Evolutionary conservation across 176 grass and related monocot genomes (phyloP), one percentile per base, ranked within the genome.

Genomic region (Aechmea fasciata): DNA sequence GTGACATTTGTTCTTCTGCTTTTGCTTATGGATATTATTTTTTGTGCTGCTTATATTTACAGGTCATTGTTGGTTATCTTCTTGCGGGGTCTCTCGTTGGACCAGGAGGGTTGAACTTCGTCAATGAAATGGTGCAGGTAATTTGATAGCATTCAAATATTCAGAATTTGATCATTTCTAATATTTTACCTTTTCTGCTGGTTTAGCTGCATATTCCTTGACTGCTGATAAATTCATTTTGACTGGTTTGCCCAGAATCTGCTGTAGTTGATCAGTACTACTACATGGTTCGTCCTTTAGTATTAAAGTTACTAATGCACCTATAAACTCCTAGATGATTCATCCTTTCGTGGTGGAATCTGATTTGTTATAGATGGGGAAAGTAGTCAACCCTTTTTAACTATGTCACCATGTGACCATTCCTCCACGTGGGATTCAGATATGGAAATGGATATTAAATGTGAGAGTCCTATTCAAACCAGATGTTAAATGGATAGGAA

Each of bases 31-130:
- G 33, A 41, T 41, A 6, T 41, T 41, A 41, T 41, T 5, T 33
- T 41, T 10, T 69, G 15, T 15, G 10, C 10, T 12, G 50, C 51
- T 71, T 24, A 64, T 47, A 48, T 55, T 47, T 68, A 49, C 29
- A 97, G 93, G 93, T 97, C 73, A 97, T 97, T 73, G 93, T 97
- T 82, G 93, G 93, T 64, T 97, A 97, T 81, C 86, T 97, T 78
- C 93, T 97, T 87, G 84, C 93, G 41, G 89, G 93, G 69, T 97
- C 93, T 83, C 86, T 97, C 14, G 70, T 97, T 66, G 93, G 93
- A 53, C 93, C 93, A 67, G 93, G 93, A 47, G 93, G 93, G 9
- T 80, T 97, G 73, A 92, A 87, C 67, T 83, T 90, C 64, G 92
- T 97, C 66, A 97, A 51, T 55, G 93, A 97, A 81, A 81, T 97